phyloP scores from a whole-genome alignment of 805 yeast genomes.

The Kockiozyma suomiensis region DNA sequence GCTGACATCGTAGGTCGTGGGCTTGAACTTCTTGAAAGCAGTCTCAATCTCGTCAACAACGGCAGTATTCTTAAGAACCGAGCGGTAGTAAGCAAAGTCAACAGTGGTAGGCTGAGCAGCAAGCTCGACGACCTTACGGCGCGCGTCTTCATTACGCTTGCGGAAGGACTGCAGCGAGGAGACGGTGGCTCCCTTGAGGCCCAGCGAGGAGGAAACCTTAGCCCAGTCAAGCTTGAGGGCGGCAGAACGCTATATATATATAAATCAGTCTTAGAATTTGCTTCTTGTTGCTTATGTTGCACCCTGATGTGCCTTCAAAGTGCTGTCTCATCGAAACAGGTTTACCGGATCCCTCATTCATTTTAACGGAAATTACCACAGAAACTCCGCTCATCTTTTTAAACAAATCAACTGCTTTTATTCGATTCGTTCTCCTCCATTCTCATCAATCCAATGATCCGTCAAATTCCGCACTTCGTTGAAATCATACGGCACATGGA shows the following conservation, averaged over 20 bases:
- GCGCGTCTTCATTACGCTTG: slow-evolving; percentile 98
- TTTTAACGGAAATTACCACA: no score
- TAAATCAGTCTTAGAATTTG: not conserved
- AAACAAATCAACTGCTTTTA: no score
- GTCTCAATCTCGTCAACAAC: slow-evolving; percentile 80
- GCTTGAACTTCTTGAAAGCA: slow-evolving; percentile 74
- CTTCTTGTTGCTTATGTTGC: no score
- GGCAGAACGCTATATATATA: slow-evolving; percentile 31
- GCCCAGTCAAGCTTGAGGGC: slow-evolving; percentile 95
- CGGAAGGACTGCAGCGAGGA: slow-evolving; percentile 86
- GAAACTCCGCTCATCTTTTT: no score
- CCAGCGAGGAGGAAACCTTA: slow-evolving; percentile 81
- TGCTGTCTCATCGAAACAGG: not conserved
- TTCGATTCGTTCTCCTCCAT: no score
- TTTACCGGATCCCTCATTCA: not conserved
- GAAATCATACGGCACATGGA: not conserved
- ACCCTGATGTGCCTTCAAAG: not conserved
- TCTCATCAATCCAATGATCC: not conserved
- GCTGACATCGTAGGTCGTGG: slow-evolving; percentile 81
- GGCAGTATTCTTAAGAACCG: slow-evolving; percentile 75
- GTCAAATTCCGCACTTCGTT: not conserved
- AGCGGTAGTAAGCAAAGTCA: slow-evolving; percentile 80
- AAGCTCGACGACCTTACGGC: slow-evolving; percentile 73
- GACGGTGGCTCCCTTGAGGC: slow-evolving; percentile 91
- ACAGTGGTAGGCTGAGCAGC: slow-evolving; percentile 72